Conservation (phyloP, 2,329 filamentous ascomycete genomes). For the Ophioceras dolichostomum region DNA sequence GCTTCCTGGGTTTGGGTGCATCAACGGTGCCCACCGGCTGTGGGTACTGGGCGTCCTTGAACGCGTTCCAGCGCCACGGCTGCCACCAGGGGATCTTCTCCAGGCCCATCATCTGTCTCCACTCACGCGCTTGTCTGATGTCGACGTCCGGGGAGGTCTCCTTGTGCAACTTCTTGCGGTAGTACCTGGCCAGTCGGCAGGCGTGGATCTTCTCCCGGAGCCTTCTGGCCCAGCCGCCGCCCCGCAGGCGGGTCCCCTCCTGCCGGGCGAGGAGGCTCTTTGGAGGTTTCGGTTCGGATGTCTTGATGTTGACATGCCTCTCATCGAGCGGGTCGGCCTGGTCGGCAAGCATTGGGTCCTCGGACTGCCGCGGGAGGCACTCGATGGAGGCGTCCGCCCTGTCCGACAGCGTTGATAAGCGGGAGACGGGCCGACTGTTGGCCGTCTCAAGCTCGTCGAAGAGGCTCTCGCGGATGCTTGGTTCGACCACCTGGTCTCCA, state of each 20-base stretch:
- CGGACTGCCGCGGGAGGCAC: background rate
- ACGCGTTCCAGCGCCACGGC: slow-evolving; percentile 1
- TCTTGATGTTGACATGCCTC: background rate
- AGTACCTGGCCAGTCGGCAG: background rate
- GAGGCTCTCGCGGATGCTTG: slow-evolving; percentile 1
- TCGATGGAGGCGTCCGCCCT: background rate
- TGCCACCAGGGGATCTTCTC: slow-evolving; percentile 1
- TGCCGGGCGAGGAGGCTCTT: background rate
- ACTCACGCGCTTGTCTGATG: background rate
- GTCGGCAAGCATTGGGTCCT: background rate
- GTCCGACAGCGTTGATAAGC: background rate
- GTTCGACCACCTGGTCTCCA: too few relatives aligned
- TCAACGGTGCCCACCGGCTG: background rate
- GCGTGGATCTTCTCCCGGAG: background rate
- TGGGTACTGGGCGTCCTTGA: background rate
- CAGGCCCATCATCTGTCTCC: background rate
- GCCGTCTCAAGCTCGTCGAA: slow-evolving; percentile 1
- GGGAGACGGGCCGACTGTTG: background rate
- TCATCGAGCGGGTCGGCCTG: background rate
- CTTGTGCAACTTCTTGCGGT: background rate
- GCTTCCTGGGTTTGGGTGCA: background rate
- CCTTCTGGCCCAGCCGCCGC: background rate
- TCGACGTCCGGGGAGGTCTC: background rate
- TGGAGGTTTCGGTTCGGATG: background rate
- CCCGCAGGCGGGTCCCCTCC: background rate